Conservation (phyloP, 2,329 filamentous ascomycete species). For the Sclerotinia trifoliorum region DNA sequence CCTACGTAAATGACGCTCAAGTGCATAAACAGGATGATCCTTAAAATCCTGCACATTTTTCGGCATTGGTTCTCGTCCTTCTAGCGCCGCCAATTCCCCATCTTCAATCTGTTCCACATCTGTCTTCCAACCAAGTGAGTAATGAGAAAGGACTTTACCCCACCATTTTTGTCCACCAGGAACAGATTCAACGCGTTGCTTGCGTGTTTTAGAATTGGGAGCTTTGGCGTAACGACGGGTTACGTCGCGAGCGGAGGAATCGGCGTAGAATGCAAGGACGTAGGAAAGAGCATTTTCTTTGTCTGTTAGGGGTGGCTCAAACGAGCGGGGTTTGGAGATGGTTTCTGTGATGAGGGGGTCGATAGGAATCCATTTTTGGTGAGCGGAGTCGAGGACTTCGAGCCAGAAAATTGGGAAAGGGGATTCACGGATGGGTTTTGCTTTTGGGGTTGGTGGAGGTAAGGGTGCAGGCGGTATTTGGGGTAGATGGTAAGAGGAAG, state of each 20-base stretch:
- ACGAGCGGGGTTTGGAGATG: slow-evolving; percentile 69
- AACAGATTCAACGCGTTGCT: slow-evolving; percentile 69
- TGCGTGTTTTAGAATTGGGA: slow-evolving; percentile 87
- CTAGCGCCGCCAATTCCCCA: slow-evolving; percentile 67
- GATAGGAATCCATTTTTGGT: slow-evolving; percentile 88
- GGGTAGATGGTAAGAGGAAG: slow-evolving; percentile 51
- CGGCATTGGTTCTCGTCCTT: slow-evolving; percentile 79
- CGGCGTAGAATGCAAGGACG: slow-evolving; percentile 79
- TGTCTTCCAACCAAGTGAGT: slow-evolving; percentile 44
- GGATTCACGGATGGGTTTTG: slow-evolving; percentile 61
- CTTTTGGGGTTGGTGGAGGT: slow-evolving; percentile 41
- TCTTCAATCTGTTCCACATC: slow-evolving; percentile 85
- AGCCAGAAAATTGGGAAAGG: slow-evolving; percentile 89
- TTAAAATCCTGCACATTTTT: slow-evolving; percentile 85
- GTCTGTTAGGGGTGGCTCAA: slow-evolving; percentile 83
- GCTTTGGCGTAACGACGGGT: slow-evolving; percentile 84
- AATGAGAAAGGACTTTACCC: slow-evolving; percentile 51
- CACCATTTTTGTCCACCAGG: slow-evolving; percentile 54
- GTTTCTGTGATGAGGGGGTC: slow-evolving; percentile 81
- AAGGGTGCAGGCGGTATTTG: slow-evolving; percentile 51
- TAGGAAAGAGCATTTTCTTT: slow-evolving; percentile 76
- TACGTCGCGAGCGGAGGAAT: slow-evolving; percentile 77
- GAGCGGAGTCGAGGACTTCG: slow-evolving; percentile 79
- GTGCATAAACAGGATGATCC: slow-evolving; percentile 76
- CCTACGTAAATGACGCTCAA: slow-evolving; percentile 79